phyloP scores from a whole-genome alignment of 176 grass and related monocot species.

The Alopecurus myosuroides region DNA sequence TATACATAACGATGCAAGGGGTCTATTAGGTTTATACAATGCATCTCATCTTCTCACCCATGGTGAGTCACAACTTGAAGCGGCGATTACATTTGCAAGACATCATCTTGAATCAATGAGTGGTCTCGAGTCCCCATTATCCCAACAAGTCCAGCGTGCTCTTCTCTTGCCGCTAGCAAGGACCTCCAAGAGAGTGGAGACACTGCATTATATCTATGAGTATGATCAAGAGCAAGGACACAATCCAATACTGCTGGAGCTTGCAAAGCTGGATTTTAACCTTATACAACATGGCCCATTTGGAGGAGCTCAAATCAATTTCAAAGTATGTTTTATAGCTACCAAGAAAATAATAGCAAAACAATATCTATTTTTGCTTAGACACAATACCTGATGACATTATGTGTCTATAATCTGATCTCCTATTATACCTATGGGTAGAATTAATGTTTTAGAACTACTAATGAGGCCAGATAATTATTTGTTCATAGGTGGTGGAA shows the following conservation, averaged over 20 bases:
- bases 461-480: too few species aligned
- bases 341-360: too few species aligned
- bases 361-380: too few species aligned
- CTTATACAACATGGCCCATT: background rate
- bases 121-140: background rate
- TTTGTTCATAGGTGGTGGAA: too few species aligned
- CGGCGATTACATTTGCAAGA: background rate
- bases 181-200: background rate
- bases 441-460: too few species aligned
- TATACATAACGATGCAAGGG: background rate
- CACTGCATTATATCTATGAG: background rate
- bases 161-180: constrained; percentile 17
- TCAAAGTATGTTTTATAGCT: too few species aligned
- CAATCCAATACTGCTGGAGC: background rate
- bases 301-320: constrained; percentile 10
- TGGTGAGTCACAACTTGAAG: background rate
- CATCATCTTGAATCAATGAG: background rate
- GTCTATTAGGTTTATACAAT: constrained; percentile 15
- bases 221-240: background rate
- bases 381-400: too few species aligned
- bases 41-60: background rate
- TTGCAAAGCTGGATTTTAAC: constrained; percentile 24
- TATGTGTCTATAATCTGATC: too few species aligned
- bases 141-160: constrained; percentile 6
- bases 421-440: too few species aligned